Conservation (phyloP, 176 grass and related monocot species). For the Eragrostis curvula region DNA sequence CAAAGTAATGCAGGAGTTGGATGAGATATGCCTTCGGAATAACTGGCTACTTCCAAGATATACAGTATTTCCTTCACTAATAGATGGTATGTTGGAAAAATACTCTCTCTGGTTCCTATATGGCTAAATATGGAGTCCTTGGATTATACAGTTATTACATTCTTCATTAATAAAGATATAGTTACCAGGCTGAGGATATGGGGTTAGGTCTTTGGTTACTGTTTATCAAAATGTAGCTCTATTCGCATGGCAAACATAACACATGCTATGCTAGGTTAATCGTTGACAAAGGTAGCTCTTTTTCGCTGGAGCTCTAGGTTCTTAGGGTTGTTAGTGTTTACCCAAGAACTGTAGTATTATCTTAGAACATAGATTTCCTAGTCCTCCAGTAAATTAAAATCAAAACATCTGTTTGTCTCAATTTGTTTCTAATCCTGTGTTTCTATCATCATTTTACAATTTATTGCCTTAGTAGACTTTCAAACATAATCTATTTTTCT, state of each 20-base stretch:
- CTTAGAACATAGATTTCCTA: background rate
- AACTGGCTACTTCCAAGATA: slow-evolving; percentile 65
- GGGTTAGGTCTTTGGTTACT: too few relatives aligned
- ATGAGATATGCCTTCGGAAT: slow-evolving; percentile 42
- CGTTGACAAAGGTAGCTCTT: background rate
- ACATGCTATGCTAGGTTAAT: background rate
- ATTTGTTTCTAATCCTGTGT: background rate
- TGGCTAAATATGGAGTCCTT: too few relatives aligned
- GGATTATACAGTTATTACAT: too few relatives aligned
- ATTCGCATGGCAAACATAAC: too few relatives aligned
- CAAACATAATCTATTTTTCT: too few relatives aligned
- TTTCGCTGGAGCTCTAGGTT: background rate
- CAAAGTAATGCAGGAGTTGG: slow-evolving; percentile 49
- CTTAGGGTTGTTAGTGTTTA: background rate
- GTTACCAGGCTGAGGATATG: too few relatives aligned
- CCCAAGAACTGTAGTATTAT: background rate
- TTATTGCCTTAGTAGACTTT: background rate
- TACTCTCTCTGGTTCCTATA: slow-evolving; percentile 1
- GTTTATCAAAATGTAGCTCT: too few relatives aligned
- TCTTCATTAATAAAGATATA: too few relatives aligned
- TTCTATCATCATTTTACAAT: slow-evolving; percentile 6
- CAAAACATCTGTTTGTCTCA: background rate
- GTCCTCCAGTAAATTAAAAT: background rate
- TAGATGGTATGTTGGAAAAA: slow-evolving; percentile 36
- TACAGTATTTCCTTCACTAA: slow-evolving; percentile 41